Conservation (phyloP, 257 asterid genomes). For the Plectranthus barbatus region DNA sequence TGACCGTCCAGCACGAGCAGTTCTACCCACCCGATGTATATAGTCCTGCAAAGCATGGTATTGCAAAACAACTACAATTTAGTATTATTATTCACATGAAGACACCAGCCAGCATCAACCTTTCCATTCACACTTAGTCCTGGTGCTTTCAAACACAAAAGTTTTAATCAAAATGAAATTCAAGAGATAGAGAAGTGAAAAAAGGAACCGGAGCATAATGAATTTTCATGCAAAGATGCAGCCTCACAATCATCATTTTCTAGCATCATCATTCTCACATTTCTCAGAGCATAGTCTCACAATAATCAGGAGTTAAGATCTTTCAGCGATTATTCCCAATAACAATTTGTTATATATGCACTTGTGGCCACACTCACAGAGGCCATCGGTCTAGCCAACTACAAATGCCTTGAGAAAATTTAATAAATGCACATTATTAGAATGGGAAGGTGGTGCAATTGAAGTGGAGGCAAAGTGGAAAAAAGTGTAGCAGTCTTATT, state of each 20-base stretch:
- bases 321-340: neutral
- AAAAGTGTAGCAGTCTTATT: neutral
- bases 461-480: no score
- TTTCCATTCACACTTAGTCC: no score
- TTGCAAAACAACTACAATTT: neutral
- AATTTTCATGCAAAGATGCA: neutral
- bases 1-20: constrained; percentile 96
- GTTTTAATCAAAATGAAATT: neutral
- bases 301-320: neutral
- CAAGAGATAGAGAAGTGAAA: neutral
- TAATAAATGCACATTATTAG: neutral
- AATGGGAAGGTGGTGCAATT: neutral
- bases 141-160: neutral
- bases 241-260: neutral
- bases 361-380: neutral
- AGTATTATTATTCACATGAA: neutral
- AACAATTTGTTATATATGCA: neutral
- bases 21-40: constrained; percentile 96
- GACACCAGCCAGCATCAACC: neutral
- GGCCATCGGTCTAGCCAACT: neutral
- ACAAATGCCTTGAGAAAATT: neutral
- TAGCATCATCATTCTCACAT: neutral
- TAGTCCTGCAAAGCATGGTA: constrained; percentile 55
- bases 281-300: neutral
- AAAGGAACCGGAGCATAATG: neutral